Evolutionary conservation across 1,284 basidiomycete species (phyloP).

Genomic region (Xerocomus nothofagi): DNA sequence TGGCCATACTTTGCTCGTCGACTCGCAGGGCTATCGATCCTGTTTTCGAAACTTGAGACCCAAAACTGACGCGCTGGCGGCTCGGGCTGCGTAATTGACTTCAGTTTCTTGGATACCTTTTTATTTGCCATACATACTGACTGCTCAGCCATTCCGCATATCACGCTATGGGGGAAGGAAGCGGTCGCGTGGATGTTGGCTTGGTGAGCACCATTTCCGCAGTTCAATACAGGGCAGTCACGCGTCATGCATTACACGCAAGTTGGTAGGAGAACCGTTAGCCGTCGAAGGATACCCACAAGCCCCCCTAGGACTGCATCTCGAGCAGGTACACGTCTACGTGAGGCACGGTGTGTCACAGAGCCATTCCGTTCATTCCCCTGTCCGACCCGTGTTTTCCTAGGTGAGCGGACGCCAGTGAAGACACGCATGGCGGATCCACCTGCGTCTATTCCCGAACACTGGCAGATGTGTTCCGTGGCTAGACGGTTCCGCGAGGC

Average conservation of each 20-base stretch:
- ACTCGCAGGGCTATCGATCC: background rate
- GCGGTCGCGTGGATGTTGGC: background rate
- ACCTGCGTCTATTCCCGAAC: conserved; percentile 64
- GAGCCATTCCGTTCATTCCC: background rate
- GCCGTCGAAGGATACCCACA: conserved; percentile 62
- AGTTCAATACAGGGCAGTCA: background rate
- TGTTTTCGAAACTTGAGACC: background rate
- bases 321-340: conserved; percentile 74
- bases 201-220: conserved; percentile 16
- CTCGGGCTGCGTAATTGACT: background rate
- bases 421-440: conserved; percentile 59
- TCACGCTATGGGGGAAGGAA: conserved; percentile 5
- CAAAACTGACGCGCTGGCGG: background rate
- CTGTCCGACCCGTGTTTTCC: background rate
- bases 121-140: background rate
- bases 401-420: conserved; percentile 75
- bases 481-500: conserved; percentile 55
- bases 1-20: background rate
- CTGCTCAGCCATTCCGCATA: background rate
- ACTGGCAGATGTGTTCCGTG: conserved; percentile 69
- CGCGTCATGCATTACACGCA: background rate
- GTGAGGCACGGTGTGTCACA: conserved; percentile 65
- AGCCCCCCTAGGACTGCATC: conserved; percentile 53
- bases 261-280: conserved; percentile 45
- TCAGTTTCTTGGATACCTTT: background rate